phyloP scores from a whole-genome alignment of 768 basidiomycete genomes.

The Mycena amicta region DNA sequence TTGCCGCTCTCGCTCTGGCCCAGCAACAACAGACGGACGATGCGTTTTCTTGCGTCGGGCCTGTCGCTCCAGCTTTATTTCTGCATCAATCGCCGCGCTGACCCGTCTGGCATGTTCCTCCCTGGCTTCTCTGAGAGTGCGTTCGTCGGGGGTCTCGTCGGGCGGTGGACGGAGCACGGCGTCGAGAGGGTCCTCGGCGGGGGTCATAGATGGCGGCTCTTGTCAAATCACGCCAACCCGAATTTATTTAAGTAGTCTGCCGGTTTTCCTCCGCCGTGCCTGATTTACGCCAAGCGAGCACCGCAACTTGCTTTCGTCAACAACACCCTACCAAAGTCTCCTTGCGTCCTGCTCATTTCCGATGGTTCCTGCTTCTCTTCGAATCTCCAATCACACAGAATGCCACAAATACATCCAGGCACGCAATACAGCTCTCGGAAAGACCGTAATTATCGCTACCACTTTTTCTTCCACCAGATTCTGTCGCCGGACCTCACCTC shows the following conservation, averaged over 20 bases:
- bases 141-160: slow-evolving; percentile 55
- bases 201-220: not conserved
- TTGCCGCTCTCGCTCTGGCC: slow-evolving; percentile 84
- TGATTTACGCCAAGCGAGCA: slow-evolving; percentile 2
- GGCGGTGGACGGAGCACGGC: slow-evolving; percentile 58
- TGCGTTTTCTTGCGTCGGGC: slow-evolving; percentile 64
- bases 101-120: slow-evolving; percentile 63
- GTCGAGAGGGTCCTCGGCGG: slow-evolving; percentile 56
- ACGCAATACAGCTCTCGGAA: too few species aligned
- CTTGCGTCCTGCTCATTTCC: not conserved
- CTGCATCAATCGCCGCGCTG: slow-evolving; percentile 62
- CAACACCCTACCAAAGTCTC: not conserved
- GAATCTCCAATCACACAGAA: not conserved
- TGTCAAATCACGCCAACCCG: not conserved
- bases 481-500: not conserved
- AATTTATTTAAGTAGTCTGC: not conserved
- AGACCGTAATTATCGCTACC: not conserved
- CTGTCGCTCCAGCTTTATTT: slow-evolving; percentile 66
- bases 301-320: not conserved
- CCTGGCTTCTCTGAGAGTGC: slow-evolving; percentile 40
- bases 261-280: slow-evolving; percentile 4
- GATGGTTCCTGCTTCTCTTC: not conserved
- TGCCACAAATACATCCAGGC: too few species aligned
- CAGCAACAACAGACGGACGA: slow-evolving; percentile 73
- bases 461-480: not conserved